These are phyloP conservation scores for Dactylonectria estremocensis DNA, from an alignment of 2,329 filamentous ascomycete species.

Conservation along the genomic window DNA sequence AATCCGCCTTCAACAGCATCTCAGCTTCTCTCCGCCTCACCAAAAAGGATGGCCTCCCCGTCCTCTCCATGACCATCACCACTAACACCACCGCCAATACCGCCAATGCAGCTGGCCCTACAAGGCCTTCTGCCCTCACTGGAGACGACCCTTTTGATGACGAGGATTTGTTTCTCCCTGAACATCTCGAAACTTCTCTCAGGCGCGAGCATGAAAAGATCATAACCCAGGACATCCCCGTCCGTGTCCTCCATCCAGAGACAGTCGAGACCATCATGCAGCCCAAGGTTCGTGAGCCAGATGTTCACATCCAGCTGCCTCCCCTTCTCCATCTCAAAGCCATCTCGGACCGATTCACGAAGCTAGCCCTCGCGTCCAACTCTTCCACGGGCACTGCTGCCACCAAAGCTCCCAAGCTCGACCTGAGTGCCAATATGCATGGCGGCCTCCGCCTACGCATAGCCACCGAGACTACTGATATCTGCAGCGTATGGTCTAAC, in stretches of 20 bases:
- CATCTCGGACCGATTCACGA: conserved; percentile 96
- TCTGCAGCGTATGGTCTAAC: conserved; percentile 88
- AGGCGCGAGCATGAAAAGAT: conserved; percentile 87
- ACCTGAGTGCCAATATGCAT: conserved; percentile 95
- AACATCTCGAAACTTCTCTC: conserved; percentile 70
- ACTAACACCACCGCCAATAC: conserved; percentile 74
- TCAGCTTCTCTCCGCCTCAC: conserved; percentile 90
- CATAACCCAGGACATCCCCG: conserved; percentile 96
- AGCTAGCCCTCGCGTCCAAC: conserved; percentile 74
- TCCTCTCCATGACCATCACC: conserved; percentile 91
- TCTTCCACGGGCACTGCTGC: conserved; percentile 60
- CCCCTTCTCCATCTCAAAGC: conserved; percentile 90
- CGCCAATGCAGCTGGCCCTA: conserved; percentile 51
- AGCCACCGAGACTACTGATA: conserved; percentile 85
- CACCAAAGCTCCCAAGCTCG: conserved; percentile 76
- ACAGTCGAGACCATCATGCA: conserved; percentile 95
- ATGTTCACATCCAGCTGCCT: conserved; percentile 93
- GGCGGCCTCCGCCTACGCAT: conserved; percentile 86
- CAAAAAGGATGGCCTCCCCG: conserved; percentile 89
- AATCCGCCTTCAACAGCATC: conserved; percentile 85
- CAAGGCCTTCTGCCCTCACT: conserved; percentile 45
- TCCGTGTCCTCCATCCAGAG: conserved; percentile 87
- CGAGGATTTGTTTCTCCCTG: conserved; percentile 63
- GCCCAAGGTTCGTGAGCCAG: conserved; percentile 89
- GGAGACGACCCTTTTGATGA: conserved; percentile 59